Percentiles rank a stretch among this genome's conserved stretches.
Evolutionary conservation across 2,329 filamentous ascomycete genomes (phyloP).

Genomic region (Botrytis elliptica): DNA sequence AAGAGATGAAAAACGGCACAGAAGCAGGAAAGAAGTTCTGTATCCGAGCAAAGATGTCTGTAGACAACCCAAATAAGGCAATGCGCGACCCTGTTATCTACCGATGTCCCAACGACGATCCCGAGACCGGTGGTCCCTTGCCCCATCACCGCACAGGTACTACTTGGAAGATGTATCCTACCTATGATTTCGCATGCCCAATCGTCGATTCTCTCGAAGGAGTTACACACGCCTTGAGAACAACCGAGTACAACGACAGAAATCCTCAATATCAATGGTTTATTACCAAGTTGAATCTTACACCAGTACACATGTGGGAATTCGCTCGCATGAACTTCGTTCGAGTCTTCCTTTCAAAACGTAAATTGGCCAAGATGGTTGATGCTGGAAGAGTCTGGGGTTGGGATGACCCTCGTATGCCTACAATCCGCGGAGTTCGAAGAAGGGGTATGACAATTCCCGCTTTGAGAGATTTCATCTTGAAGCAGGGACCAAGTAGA

Average conservation of each 20-base stretch:
- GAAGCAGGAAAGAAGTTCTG: slow-evolving; percentile 81
- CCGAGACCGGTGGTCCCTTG: slow-evolving; percentile 50
- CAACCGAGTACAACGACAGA: slow-evolving; percentile 84
- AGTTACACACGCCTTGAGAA: slow-evolving; percentile 78
- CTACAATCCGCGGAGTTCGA: slow-evolving; percentile 76
- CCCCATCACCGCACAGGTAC: slow-evolving; percentile 81
- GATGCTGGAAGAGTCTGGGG: slow-evolving; percentile 74
- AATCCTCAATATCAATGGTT: slow-evolving; percentile 89
- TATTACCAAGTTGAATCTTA: slow-evolving; percentile 68
- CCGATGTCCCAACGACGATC: slow-evolving; percentile 72
- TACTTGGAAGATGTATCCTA: slow-evolving; percentile 83
- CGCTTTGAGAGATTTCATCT: slow-evolving; percentile 78
- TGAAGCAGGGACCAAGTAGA: slow-evolving; percentile 79
- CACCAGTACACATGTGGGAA: slow-evolving; percentile 80
- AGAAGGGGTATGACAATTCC: slow-evolving; percentile 76
- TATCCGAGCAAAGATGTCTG: slow-evolving; percentile 90
- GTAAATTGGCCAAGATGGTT: slow-evolving; percentile 81
- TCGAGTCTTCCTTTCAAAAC: slow-evolving; percentile 78
- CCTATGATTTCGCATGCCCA: slow-evolving; percentile 83
- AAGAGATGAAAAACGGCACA: slow-evolving; percentile 88
- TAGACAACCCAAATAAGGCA: slow-evolving; percentile 91
- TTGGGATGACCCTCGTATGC: slow-evolving; percentile 87
- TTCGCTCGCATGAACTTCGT: slow-evolving; percentile 84
- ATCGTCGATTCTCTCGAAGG: slow-evolving; percentile 79
- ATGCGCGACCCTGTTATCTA: slow-evolving; percentile 97